Conservation (phyloP, 352 stramenopile species). For the Saprolegnia diclina region DNA sequence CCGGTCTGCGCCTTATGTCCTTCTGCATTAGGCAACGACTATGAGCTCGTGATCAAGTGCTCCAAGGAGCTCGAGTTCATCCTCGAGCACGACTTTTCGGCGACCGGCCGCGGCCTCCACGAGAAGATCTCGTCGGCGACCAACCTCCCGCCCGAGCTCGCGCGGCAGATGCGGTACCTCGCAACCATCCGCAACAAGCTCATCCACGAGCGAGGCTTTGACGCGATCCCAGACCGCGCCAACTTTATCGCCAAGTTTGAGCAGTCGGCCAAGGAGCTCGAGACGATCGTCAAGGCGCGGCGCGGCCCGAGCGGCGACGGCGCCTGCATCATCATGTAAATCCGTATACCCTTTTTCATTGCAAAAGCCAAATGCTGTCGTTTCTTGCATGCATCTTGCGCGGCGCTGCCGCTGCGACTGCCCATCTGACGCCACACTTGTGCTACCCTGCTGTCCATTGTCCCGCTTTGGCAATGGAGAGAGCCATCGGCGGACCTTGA, state of each 20-base stretch:
- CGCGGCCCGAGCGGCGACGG: neutral
- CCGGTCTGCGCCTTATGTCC: neutral
- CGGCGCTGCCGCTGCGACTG: too few relatives aligned
- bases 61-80: conserved; percentile 76
- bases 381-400: too few relatives aligned
- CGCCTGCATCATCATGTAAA: conserved; percentile 15
- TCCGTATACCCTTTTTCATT: neutral
- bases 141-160: conserved; percentile 42
- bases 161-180: conserved; percentile 68
- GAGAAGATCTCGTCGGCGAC: conserved; percentile 58
- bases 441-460: too few relatives aligned
- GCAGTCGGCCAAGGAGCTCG: conserved; percentile 51
- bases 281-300: conserved; percentile 18
- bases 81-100: conserved; percentile 59
- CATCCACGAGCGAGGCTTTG: conserved; percentile 68
- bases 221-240: conserved; percentile 46
- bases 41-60: conserved; percentile 73
- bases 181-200: conserved; percentile 76
- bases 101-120: conserved; percentile 61
- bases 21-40: conserved; percentile 49
- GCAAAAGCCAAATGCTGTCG: neutral
- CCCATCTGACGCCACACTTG: too few relatives aligned
- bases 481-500: too few relatives aligned
- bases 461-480: too few relatives aligned
- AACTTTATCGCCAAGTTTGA: conserved; percentile 64